phyloP scores from a whole-genome alignment of 1,284 basidiomycete species.

The Calocybe gambosa region DNA sequence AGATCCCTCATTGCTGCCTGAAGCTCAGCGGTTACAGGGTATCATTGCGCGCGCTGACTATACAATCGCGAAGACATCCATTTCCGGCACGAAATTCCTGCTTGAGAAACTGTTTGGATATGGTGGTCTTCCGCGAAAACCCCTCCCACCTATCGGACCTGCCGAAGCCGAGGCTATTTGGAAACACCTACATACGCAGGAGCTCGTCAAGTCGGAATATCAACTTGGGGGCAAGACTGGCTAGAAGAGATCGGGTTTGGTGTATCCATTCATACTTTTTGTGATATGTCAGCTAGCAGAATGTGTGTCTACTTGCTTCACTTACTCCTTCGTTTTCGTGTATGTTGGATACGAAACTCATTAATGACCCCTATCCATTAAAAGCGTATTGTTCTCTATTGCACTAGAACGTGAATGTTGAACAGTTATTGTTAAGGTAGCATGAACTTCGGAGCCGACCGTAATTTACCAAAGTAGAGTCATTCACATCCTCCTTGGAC shows the following conservation, averaged over 20 bases:
- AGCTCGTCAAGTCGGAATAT: constrained; percentile 60
- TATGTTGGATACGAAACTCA: not conserved
- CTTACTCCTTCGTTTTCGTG: not conserved
- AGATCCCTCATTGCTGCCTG: constrained; percentile 52
- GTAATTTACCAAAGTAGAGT: not conserved
- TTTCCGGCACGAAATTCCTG: constrained; percentile 79
- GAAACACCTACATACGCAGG: constrained; percentile 64
- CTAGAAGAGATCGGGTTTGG: constrained; percentile 8
- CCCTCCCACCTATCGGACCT: constrained; percentile 60
- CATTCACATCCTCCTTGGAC: too few relatives aligned
- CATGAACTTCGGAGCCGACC: not conserved
- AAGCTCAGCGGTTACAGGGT: constrained; percentile 74
- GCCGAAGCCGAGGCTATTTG: constrained; percentile 55
- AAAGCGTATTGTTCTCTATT: too few relatives aligned
- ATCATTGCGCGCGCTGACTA: constrained; percentile 76
- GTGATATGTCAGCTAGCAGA: too few relatives aligned
- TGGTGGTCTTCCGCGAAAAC: constrained; percentile 68
- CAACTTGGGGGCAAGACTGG: constrained; percentile 41
- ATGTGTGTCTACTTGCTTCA: not conserved
- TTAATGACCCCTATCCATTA: too few relatives aligned
- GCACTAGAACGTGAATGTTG: too few relatives aligned
- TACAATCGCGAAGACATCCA: constrained; percentile 72
- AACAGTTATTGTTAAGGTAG: too few relatives aligned
- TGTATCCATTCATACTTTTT: too few relatives aligned
- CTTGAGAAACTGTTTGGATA: constrained; percentile 72